These are phyloP conservation scores for Diaporthe sp. DNA, from an alignment of 2,329 filamentous ascomycete species.

Conservation along the genomic window DNA sequence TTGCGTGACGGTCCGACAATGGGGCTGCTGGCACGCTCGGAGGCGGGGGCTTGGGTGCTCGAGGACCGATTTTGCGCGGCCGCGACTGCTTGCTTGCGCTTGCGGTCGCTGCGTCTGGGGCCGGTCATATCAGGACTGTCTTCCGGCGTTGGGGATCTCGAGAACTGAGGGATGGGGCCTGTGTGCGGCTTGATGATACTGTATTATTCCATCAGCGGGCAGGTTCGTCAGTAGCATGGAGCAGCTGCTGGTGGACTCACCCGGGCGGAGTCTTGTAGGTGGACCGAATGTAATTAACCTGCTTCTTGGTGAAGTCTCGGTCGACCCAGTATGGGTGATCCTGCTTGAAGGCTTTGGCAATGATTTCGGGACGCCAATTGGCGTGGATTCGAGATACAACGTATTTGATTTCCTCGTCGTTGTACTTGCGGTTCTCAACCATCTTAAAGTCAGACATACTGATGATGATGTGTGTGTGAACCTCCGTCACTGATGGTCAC, in stretches of 20 bases:
- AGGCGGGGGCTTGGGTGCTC: background rate
- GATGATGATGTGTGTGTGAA: background rate
- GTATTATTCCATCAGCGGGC: background rate
- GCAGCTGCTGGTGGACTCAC: background rate
- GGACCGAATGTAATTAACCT: slow-evolving; percentile 36
- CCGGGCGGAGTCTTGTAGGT: slow-evolving; percentile 31
- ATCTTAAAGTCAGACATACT: slow-evolving; percentile 32
- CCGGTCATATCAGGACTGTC: background rate
- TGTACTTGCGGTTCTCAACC: slow-evolving; percentile 38
- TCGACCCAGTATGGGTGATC: slow-evolving; percentile 30
- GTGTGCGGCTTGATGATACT: slow-evolving; percentile 28
- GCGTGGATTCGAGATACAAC: slow-evolving; percentile 31
- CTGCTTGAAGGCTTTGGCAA: slow-evolving; percentile 38
- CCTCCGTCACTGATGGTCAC: background rate
- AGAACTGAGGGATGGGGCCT: slow-evolving; percentile 33
- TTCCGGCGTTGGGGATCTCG: slow-evolving; percentile 3
- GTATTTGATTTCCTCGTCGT: slow-evolving; percentile 35
- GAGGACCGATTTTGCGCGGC: background rate
- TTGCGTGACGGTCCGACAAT: background rate
- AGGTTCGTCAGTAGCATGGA: too few species aligned
- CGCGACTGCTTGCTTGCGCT: background rate
- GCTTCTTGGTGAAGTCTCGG: slow-evolving; percentile 35
- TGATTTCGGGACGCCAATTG: slow-evolving; percentile 12
- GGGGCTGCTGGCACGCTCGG: background rate
- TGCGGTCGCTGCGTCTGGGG: background rate